phyloP scores from a whole-genome alignment of 2,329 filamentous ascomycete species.

The Metarhizium anisopliae region DNA sequence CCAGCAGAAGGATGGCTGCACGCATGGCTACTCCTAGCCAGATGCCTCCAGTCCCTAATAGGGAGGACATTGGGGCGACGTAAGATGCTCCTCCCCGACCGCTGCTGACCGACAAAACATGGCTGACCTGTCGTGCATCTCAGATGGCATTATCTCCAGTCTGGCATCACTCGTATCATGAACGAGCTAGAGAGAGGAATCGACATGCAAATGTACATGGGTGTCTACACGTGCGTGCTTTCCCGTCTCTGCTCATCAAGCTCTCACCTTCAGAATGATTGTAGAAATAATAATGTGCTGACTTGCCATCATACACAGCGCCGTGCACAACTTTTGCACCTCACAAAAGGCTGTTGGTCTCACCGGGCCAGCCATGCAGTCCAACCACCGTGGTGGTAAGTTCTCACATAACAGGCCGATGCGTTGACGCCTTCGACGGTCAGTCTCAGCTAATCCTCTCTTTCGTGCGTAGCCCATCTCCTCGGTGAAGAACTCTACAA shows the following conservation, averaged over 20 bases:
- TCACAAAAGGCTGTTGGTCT: conserved; percentile 85
- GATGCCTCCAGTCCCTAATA: conserved; percentile 51
- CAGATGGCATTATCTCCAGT: conserved; percentile 85
- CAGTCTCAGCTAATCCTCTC: neutral
- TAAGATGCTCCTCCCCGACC: conserved; percentile 17
- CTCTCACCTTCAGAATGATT: neutral
- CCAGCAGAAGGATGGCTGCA: conserved; percentile 19
- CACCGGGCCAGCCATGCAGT: conserved; percentile 29
- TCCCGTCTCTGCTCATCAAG: neutral
- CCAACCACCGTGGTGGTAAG: conserved; percentile 52
- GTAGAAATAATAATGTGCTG: neutral
- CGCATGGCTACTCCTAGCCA: conserved; percentile 26
- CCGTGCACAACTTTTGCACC: conserved; percentile 98
- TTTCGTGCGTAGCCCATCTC: conserved; percentile 59
- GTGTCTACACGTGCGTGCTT: conserved; percentile 71
- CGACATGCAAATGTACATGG: conserved; percentile 96
- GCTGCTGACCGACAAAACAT: neutral
- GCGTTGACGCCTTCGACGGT: neutral
- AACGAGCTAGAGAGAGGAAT: conserved; percentile 82
- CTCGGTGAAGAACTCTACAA: conserved; percentile 94
- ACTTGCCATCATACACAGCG: conserved; percentile 35
- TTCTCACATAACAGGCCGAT: neutral
- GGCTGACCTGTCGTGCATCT: neutral
- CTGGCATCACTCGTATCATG: conserved; percentile 90
- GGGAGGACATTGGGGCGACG: conserved; percentile 51